These are phyloP conservation scores for Cenchrus fungigraminus DNA, from an alignment of 176 grass and related monocot genomes.

Conservation along the genomic window DNA sequence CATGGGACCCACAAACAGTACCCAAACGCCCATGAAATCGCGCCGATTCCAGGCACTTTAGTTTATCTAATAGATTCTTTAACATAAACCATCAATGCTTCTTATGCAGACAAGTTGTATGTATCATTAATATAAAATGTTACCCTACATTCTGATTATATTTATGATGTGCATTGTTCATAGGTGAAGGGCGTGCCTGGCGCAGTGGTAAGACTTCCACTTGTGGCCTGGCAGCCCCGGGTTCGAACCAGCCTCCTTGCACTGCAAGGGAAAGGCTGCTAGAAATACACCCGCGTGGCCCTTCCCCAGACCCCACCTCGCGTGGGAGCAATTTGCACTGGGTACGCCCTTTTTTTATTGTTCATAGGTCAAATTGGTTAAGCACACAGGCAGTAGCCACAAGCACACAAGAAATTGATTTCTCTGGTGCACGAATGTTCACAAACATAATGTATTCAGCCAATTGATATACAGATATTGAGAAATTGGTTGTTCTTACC, in stretches of 20 bases:
- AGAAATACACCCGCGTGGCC: too few species aligned
- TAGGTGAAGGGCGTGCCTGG: neutral
- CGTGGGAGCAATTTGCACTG: too few species aligned
- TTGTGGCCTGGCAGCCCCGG: too few species aligned
- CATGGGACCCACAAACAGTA: too few species aligned
- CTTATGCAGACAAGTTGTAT: neutral
- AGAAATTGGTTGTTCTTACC: neutral
- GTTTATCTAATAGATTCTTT: neutral
- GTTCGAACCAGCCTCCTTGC: too few species aligned
- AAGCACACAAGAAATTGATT: neutral
- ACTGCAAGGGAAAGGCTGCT: too few species aligned
- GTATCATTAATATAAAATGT: neutral
- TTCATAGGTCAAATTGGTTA: neutral
- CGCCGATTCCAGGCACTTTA: too few species aligned
- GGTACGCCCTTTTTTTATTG: neutral
- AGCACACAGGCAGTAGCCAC: neutral
- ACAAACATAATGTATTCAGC: constrained; percentile 15
- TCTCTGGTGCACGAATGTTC: neutral
- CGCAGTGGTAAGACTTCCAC: too few species aligned
- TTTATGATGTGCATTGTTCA: neutral
- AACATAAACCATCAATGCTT: constrained; percentile 3
- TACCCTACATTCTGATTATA: neutral
- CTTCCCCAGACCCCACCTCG: too few species aligned
- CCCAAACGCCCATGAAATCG: too few species aligned
- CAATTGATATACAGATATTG: neutral